These are phyloP conservation scores for Mycotypha africana DNA, from an alignment of 371 early-diverging fungal genomes.

Conservation along the genomic window DNA sequence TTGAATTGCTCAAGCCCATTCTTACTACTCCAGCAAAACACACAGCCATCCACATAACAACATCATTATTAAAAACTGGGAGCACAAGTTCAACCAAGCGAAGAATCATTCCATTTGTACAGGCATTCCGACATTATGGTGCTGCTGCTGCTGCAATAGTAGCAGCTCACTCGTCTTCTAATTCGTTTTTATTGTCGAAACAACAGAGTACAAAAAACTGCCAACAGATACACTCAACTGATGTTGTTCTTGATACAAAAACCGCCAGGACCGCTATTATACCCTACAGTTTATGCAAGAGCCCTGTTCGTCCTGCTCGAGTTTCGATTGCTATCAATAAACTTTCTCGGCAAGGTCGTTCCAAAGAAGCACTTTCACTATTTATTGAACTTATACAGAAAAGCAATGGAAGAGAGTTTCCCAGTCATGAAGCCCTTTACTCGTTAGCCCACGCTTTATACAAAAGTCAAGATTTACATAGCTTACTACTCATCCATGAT, in stretches of 20 bases:
- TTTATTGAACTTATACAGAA: constrained; percentile 12
- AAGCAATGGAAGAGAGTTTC: constrained; percentile 8
- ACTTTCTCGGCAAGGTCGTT: constrained; percentile 8
- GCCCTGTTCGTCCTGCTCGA: constrained; percentile 9
- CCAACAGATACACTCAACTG: not conserved
- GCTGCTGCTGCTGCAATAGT: too few species aligned
- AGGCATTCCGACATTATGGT: too few species aligned
- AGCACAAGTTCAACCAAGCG: too few species aligned
- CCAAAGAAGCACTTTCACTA: constrained; percentile 10
- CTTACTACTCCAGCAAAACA: not conserved
- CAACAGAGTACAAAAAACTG: not conserved
- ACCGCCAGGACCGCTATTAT: not conserved
- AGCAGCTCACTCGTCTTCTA: too few species aligned
- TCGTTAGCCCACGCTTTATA: constrained; percentile 10
- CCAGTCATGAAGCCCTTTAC: constrained; percentile 19
- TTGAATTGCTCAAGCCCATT: constrained; percentile 9
- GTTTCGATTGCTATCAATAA: constrained; percentile 15
- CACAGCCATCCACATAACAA: not conserved
- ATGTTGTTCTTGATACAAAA: not conserved
- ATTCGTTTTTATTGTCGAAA: too few species aligned
- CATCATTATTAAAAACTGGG: not conserved
- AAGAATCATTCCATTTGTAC: too few species aligned
- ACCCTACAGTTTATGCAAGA: not conserved
- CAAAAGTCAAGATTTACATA: constrained; percentile 3
- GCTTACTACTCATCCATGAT: constrained; percentile 18